Percentiles rank a stretch among this genome's conserved stretches.
Conservation (phyloP, 2,329 filamentous ascomycete genomes). For the Venturia carpophila region DNA sequence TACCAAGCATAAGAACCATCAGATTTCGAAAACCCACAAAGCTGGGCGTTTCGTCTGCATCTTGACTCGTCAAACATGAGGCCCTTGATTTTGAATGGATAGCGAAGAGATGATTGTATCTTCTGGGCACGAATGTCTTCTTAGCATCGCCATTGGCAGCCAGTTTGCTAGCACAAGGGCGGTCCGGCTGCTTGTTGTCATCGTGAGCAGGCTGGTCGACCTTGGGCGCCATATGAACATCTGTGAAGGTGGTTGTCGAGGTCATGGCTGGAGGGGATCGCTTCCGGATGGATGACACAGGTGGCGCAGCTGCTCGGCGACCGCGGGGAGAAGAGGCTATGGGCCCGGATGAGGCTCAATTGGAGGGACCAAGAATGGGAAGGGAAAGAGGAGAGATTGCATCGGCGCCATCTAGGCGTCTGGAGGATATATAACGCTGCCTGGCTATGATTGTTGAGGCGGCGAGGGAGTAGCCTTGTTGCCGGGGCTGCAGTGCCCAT, state of each 20-base stretch:
- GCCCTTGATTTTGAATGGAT: constrained; percentile 65
- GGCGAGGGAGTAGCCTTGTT: not conserved
- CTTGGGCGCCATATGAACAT: not conserved
- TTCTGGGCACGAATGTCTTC: constrained; percentile 30
- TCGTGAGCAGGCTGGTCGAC: not conserved
- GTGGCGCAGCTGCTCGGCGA: not conserved
- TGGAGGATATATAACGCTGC: not conserved
- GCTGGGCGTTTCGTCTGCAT: constrained; percentile 65
- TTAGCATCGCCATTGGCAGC: not conserved
- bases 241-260: not conserved
- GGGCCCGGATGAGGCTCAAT: not conserved
- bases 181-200: not conserved
- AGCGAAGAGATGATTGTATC: constrained; percentile 88
- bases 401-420: not conserved
- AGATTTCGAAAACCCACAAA: constrained; percentile 93
- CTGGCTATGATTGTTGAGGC: not conserved
- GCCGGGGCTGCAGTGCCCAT: not conserved
- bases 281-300: not conserved
- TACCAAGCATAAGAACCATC: constrained; percentile 87
- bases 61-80: constrained; percentile 73
- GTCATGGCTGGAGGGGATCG: not conserved
- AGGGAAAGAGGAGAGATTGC: not conserved
- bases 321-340: not conserved
- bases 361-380: not conserved
- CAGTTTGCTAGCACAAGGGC: not conserved